Percentiles rank a stretch among this genome's conserved stretches.
Conservation (phyloP, 768 basidiomycete genomes). For the Nidularia sp. region DNA sequence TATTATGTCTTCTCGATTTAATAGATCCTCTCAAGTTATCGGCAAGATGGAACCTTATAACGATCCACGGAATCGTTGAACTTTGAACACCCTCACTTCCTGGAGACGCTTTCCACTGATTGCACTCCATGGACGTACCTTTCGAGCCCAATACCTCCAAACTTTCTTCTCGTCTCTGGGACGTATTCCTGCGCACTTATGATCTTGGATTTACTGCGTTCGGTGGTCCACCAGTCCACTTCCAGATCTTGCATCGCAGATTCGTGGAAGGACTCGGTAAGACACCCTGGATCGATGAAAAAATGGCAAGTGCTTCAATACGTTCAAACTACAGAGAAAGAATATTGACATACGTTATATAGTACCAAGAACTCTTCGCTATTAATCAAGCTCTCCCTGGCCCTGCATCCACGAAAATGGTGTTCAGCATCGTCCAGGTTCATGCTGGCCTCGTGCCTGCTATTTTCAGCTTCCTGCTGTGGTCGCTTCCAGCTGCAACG, state of each 20-base stretch:
- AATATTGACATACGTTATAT: background rate
- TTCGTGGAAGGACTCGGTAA: conserved; percentile 30
- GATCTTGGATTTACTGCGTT: conserved; percentile 42
- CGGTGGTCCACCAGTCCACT: conserved; percentile 47
- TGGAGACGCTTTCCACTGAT: no score
- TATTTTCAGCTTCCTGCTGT: conserved; percentile 34
- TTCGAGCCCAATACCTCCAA: conserved; percentile 12
- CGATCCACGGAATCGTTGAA: no score
- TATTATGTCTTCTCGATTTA: no score
- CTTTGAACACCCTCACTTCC: no score
- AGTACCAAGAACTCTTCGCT: conserved; percentile 45
- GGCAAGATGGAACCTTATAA: no score
- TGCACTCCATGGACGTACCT: no score
- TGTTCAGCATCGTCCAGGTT: conserved; percentile 40
- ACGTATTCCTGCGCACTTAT: conserved; percentile 27
- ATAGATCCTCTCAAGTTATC: no score
- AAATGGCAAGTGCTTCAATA: conserved; percentile 25
- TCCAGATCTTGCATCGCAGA: conserved; percentile 38
- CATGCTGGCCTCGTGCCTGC: conserved; percentile 38
- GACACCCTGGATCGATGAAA: conserved; percentile 34
- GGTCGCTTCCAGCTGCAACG: conserved; percentile 43
- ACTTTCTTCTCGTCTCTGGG: conserved; percentile 17
- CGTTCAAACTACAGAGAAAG: background rate
- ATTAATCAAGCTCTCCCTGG: conserved; percentile 44
- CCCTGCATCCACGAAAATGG: conserved; percentile 43